Base-by-base conservation (phyloP, 2,329 filamentous ascomycete genomes). In the Apiospora kogelbergensis region DNA sequence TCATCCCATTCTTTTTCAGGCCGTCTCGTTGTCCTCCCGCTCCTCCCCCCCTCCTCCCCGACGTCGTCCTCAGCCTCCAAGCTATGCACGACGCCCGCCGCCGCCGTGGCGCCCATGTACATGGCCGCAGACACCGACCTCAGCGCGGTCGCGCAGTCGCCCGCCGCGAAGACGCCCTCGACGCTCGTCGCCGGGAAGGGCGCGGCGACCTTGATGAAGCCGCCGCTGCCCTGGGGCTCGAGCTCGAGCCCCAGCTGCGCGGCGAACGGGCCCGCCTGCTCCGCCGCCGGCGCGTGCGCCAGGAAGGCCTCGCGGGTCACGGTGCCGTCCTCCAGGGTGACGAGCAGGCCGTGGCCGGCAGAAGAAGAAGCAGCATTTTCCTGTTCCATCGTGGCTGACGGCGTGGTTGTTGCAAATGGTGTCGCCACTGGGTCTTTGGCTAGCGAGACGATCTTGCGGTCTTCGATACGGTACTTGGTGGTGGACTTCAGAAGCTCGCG, bases 141-240 rank as follows among this genome's bases (percentile, higher is more conserved):
- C 65, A 77, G 33, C 37, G 71, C 68, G 6, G 77, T 76, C 3
- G 75, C 75, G 67, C 80, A 83, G 75, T 90, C 87, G 0, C 88
- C 88, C 0, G 80, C 84, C 0, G 86, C 86, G 76, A 85, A 88
- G 2, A 86, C 83, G 0, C 87, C 87, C 2, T 77, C 75, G 0
- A 87, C 80, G 67, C 75, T 85, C 3, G 86, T 87, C 74, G 83
- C 80, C 48, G 83, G 79, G 72, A 87, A 85, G 44, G 85, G 84
- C 1, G 74, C 71, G 24, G 76, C 77, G 0, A 77, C 76, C 67
- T 82, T 79, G 40, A 88, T 79, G 20, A 41, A 37, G 42, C 85
- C 82, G 0, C 85, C 85, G 42, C 85, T 82, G 0, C 85, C 85
- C 33, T 74, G 74, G 0, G 78, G 75, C 20, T 78, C 76, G n/a